phyloP scores from a whole-genome alignment of 176 grass and related monocot species.

The Hordeum marinum region DNA sequence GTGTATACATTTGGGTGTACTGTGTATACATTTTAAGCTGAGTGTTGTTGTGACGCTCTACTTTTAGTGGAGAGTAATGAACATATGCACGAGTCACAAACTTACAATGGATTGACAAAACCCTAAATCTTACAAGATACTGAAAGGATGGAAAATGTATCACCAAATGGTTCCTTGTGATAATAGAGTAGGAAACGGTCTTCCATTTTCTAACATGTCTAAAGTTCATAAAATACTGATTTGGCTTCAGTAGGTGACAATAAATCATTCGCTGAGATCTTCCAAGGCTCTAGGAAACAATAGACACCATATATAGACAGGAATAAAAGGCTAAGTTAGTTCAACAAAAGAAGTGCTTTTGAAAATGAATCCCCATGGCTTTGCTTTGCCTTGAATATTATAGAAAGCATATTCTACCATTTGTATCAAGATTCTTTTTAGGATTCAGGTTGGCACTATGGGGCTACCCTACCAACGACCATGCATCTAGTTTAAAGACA shows the following conservation, averaged over 20 bases:
- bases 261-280: background rate
- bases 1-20: background rate
- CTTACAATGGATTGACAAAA: background rate
- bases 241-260: background rate
- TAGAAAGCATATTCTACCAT: background rate
- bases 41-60: background rate
- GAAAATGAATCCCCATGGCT: background rate
- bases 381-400: background rate
- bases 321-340: background rate
- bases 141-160: background rate
- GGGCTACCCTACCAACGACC: background rate
- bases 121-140: background rate
- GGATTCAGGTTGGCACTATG: background rate
- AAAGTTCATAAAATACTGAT: background rate
- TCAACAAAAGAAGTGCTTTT: background rate
- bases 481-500: background rate
- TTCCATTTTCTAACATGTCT: background rate
- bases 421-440: background rate
- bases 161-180: background rate
- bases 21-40: slow-evolving; percentile 4
- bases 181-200: too few species aligned
- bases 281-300: background rate
- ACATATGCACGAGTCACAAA: background rate
- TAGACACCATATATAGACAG: background rate
- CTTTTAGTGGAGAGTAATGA: background rate